phyloP scores from a whole-genome alignment of 148 eudicot species.

The Agrostemma githago region DNA sequence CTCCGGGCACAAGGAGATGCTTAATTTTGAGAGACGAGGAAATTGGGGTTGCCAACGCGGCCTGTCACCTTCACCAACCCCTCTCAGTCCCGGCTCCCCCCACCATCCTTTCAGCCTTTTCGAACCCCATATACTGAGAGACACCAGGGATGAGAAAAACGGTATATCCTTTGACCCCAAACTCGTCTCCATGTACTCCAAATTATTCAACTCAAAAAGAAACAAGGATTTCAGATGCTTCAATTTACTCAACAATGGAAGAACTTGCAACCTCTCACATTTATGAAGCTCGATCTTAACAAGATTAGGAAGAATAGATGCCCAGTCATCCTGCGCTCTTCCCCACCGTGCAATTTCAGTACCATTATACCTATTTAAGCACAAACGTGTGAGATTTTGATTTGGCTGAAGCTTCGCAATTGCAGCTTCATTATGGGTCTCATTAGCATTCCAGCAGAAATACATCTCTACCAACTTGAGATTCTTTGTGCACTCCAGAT shows the following conservation, averaged over 20 bases:
- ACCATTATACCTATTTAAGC: background rate
- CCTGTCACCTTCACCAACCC: background rate
- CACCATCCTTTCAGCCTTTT: slow-evolving; percentile 20
- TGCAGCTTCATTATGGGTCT: background rate
- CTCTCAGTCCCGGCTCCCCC: too few relatives aligned
- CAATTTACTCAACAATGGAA: slow-evolving; percentile 12
- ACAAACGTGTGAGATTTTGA: slow-evolving; percentile 6
- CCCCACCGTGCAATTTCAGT: slow-evolving; percentile 22
- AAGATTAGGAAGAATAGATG: slow-evolving; percentile 14
- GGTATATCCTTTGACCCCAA: background rate
- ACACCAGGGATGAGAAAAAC: slow-evolving; percentile 24
- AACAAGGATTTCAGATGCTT: background rate
- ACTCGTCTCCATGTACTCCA: slow-evolving; percentile 14
- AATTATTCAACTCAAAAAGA: background rate
- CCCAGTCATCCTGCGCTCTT: background rate
- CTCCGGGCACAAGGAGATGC: background rate
- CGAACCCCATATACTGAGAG: background rate
- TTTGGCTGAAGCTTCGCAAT: slow-evolving; percentile 21
- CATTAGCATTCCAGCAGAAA: background rate
- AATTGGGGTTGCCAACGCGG: background rate
- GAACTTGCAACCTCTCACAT: background rate
- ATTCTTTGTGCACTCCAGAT: background rate
- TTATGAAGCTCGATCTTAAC: background rate
- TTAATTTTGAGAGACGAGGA: slow-evolving; percentile 4
- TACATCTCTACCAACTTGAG: background rate